Evolutionary conservation across 768 basidiomycete genomes (phyloP).

Genomic region (Filobasidium floriforme): DNA sequence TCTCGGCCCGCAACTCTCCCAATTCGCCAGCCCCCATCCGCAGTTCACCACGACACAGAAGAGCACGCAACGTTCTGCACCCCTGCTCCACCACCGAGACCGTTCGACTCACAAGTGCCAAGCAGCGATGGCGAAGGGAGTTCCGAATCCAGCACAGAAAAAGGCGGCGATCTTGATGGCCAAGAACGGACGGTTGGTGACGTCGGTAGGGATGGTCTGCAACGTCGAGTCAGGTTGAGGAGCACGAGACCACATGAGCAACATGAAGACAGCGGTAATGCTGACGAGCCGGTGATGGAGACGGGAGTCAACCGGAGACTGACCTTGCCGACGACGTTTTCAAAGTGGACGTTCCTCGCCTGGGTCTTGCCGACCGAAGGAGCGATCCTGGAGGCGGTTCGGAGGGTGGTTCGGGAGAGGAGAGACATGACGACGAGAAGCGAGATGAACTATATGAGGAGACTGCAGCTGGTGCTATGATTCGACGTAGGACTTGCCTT

Average conservation of each 20-base stretch:
- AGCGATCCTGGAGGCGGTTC: slow-evolving; percentile 28
- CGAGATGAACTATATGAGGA: background rate
- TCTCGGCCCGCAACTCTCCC: too few relatives aligned
- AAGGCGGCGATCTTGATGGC: slow-evolving; percentile 34
- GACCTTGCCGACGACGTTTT: slow-evolving; percentile 43
- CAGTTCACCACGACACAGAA: background rate
- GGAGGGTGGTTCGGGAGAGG: slow-evolving; percentile 32
- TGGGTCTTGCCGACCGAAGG: slow-evolving; percentile 25
- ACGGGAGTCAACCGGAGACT: background rate
- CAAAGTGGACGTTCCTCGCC: slow-evolving; percentile 35
- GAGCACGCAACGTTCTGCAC: too few relatives aligned
- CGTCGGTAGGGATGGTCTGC: slow-evolving; percentile 33
- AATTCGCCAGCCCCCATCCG: too few relatives aligned
- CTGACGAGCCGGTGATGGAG: background rate
- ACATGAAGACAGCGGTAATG: background rate
- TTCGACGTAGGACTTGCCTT: too few relatives aligned
- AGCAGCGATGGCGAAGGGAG: slow-evolving; percentile 38
- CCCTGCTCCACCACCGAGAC: too few relatives aligned
- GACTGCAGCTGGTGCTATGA: background rate
- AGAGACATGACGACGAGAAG: slow-evolving; percentile 31
- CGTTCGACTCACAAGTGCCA: slow-evolving; percentile 44
- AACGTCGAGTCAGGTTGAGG: background rate
- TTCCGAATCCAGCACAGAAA: slow-evolving; percentile 33
- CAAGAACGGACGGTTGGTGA: slow-evolving; percentile 36
- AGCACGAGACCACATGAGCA: too few relatives aligned